Conservation (phyloP, 371 early-diverging fungal species). For the Mortierella sp. region DNA sequence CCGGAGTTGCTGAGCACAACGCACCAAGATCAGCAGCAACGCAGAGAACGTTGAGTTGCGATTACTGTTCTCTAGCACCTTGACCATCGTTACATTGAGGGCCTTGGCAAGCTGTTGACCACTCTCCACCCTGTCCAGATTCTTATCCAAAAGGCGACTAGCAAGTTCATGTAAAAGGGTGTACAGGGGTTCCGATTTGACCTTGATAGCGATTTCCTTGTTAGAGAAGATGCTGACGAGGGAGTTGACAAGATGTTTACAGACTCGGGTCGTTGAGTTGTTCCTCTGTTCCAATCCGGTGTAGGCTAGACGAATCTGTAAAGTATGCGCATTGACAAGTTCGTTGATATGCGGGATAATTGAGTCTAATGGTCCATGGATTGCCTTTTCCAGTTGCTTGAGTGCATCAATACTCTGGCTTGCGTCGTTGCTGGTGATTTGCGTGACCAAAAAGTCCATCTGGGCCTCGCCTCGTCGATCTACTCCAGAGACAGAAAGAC, state of each 20-base stretch:
- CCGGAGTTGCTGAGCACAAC: constrained; percentile 56
- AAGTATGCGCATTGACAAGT: constrained; percentile 78
- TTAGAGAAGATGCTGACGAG: constrained; percentile 82
- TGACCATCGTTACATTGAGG: constrained; percentile 88
- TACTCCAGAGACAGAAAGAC: constrained; percentile 39
- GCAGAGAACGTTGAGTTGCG: constrained; percentile 81
- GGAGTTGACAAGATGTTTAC: constrained; percentile 83
- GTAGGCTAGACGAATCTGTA: constrained; percentile 84
- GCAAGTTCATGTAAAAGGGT: constrained; percentile 81
- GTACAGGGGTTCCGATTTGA: constrained; percentile 71
- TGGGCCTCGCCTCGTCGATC: constrained; percentile 54
- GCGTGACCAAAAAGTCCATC: constrained; percentile 78
- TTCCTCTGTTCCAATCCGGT: constrained; percentile 64
- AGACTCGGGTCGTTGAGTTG: constrained; percentile 63
- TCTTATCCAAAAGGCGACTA: constrained; percentile 80
- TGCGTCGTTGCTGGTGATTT: constrained; percentile 80
- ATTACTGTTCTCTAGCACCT: constrained; percentile 85
- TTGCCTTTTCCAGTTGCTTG: constrained; percentile 78
- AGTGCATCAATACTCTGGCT: constrained; percentile 81
- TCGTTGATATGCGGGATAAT: constrained; percentile 73
- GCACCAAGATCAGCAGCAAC: constrained; percentile 54
- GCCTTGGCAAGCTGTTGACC: constrained; percentile 78
- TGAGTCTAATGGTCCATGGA: constrained; percentile 62
- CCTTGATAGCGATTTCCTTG: constrained; percentile 67
- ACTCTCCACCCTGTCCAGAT: constrained; percentile 68